A percentile compares a stretch with the other conserved stretches of the same genome.
phyloP scores from a whole-genome alignment of 495 filamentous ascomycete genomes.

The Aspergillus mulundensis region DNA sequence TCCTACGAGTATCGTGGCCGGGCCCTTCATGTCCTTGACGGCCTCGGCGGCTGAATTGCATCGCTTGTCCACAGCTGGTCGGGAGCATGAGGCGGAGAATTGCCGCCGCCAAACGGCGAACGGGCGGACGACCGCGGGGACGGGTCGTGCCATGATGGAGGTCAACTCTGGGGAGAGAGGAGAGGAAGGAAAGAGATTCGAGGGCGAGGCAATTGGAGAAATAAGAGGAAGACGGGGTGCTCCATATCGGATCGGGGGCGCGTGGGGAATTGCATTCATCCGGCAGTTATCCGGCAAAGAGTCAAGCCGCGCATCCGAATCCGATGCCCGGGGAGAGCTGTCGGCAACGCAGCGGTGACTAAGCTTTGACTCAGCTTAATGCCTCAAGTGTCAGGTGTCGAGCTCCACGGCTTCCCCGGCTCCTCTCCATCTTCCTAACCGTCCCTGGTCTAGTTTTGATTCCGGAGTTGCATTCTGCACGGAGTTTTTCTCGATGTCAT shows the following conservation, averaged over 20 bases:
- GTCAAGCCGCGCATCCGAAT: slow-evolving; percentile 18
- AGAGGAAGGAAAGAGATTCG: neutral
- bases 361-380: neutral
- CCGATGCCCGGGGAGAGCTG: neutral
- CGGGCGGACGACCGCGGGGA: slow-evolving; percentile 30
- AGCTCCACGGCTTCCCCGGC: too few relatives aligned
- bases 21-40: slow-evolving; percentile 67
- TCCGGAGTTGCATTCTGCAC: too few relatives aligned
- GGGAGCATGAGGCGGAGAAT: slow-evolving; percentile 61
- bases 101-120: slow-evolving; percentile 42
- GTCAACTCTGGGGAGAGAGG: slow-evolving; percentile 1
- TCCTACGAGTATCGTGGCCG: slow-evolving; percentile 68
- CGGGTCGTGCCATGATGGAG: slow-evolving; percentile 30
- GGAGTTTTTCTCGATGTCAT: neutral
- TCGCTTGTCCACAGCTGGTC: slow-evolving; percentile 72
- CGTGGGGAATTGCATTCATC: too few relatives aligned
- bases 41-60: slow-evolving; percentile 66
- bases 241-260: slow-evolving; percentile 13
- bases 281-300: slow-evolving; percentile 25
- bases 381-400: too few relatives aligned
- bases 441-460: neutral
- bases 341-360: neutral
- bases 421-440: neutral
- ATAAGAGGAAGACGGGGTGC: slow-evolving; percentile 5
- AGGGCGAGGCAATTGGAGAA: neutral